Evolutionary conservation across 257 asterid species (phyloP), one percentile per base, ranked within the genome.

Genomic region (Ballota nigra): DNA sequence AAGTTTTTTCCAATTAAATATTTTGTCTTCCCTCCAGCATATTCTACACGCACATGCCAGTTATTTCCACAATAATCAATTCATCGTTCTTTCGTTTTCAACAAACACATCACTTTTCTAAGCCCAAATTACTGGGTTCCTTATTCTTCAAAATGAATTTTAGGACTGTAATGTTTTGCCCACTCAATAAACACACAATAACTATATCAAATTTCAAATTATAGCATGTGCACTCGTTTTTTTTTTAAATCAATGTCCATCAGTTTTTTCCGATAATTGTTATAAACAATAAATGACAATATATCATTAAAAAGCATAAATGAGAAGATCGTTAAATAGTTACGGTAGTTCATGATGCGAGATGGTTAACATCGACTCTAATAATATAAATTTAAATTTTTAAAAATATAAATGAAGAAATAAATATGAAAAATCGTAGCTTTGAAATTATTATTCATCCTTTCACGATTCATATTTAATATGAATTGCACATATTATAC

Each of bases 231-330:
- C 36, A 62, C 65, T 68, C 19, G n/a, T n/a, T n/a, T n/a, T n/a
- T 20, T 31, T 61, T 24, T 72, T 61, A 62, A 47, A 9, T 31
- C 22, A 22, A 8, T 60, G 55, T 47, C 55, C 55, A 47, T 47
- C 55, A 5, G 55, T 47, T 22, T 22, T 33, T 66, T 4, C 76
- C 47, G 63, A 4, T 12, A 72, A 63, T 72, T 34, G 65, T 71
- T 63, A 65, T 24, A 34, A 36, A 36, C 66, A 72, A 51, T 72
- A 63, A 72, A 72, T 72, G 71, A 36, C 22, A 47, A n/a, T n/a
- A 16, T 0, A n/a, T 47, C 55, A 47, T 47, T 47, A 51, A 29
- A 47, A 72, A 33, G 24, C 55, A 43, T 43, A 43, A 43, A 43
- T 19, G 15, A 72, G n/a, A 62, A 16, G 57, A 56, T 16, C 57